Percentiles rank a stretch among this genome's conserved stretches.
Evolutionary conservation across 345 rosid species (phyloP).

Genomic region (Citrus hindsii): DNA sequence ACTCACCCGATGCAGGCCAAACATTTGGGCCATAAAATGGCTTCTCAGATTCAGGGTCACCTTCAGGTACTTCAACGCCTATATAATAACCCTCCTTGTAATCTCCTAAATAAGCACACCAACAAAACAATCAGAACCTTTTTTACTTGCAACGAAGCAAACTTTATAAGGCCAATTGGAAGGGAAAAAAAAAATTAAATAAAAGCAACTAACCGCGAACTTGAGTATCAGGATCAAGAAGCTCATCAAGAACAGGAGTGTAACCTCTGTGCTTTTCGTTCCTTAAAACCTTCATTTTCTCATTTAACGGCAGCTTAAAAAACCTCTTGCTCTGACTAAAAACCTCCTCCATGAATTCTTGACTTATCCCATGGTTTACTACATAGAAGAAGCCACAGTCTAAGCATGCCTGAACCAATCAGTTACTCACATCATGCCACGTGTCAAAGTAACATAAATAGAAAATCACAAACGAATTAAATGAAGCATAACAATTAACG

Average conservation of each 20-base stretch:
- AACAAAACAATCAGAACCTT: background rate
- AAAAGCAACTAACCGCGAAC: conserved; percentile 37
- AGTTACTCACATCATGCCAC: background rate
- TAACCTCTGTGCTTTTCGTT: conserved; percentile 73
- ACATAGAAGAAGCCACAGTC: conserved; percentile 86
- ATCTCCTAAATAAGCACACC: conserved; percentile 49
- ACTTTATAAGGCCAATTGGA: background rate
- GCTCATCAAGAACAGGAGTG: conserved; percentile 70
- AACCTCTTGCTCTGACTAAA: conserved; percentile 62
- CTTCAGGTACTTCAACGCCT: conserved; percentile 72
- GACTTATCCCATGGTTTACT: conserved; percentile 65
- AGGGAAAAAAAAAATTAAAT: background rate
- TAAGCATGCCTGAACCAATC: conserved; percentile 57
- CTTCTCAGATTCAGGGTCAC: conserved; percentile 55
- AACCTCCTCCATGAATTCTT: conserved; percentile 59
- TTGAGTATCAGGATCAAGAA: conserved; percentile 65
- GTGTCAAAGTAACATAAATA: background rate
- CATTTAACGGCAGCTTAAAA: conserved; percentile 48
- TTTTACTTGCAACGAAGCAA: background rate
- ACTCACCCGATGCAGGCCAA: conserved; percentile 70
- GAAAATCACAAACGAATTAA: background rate
- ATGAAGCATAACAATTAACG: background rate
- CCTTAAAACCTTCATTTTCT: conserved; percentile 69
- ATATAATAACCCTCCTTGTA: conserved; percentile 91
- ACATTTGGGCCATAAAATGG: conserved; percentile 82